A percentile compares a stretch with the other conserved stretches of the same genome.
phyloP scores from a whole-genome alignment of 1,284 basidiomycete genomes.

The Apiotrichum mycotoxinovorans region DNA sequence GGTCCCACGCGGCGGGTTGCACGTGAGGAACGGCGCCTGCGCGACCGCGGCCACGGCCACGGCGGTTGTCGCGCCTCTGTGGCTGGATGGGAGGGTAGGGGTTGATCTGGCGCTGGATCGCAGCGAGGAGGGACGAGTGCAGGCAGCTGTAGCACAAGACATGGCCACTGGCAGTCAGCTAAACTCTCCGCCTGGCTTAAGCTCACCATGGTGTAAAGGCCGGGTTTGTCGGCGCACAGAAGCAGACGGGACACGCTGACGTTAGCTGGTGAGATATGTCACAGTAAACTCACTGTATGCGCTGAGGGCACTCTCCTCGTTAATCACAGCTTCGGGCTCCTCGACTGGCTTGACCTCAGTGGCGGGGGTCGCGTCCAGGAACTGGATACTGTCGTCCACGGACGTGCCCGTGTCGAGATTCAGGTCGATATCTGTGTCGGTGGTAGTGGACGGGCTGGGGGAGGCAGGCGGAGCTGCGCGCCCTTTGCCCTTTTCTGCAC shows the following conservation, averaged over 20 bases:
- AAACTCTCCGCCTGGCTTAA: background rate
- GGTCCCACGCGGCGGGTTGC: conserved; percentile 32
- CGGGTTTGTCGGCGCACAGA: conserved; percentile 32
- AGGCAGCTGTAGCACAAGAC: conserved; percentile 44
- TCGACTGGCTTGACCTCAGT: background rate
- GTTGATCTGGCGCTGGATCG: conserved; percentile 36
- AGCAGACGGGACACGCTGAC: conserved; percentile 44
- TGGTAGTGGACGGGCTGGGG: conserved; percentile 3
- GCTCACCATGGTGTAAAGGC: conserved; percentile 42
- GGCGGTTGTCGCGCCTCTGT: no score
- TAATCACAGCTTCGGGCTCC: conserved; percentile 7
- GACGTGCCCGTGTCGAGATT: background rate
- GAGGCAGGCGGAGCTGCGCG: conserved; percentile 7
- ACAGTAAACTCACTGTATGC: conserved; percentile 15
- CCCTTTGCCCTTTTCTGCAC: conserved; percentile 26
- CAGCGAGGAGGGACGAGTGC: conserved; percentile 35
- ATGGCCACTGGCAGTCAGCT: conserved; percentile 34
- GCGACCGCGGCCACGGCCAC: conserved; percentile 19
- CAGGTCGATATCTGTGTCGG: conserved; percentile 6
- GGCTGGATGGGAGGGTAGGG: conserved; percentile 21
- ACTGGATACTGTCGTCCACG: conserved; percentile 15
- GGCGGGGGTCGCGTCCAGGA: conserved; percentile 2
- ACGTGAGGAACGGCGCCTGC: conserved; percentile 8
- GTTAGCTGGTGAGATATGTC: background rate
- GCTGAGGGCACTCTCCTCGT: conserved; percentile 10